Conservation (phyloP, 768 basidiomycete species). For the Hortiboletus campestris region DNA sequence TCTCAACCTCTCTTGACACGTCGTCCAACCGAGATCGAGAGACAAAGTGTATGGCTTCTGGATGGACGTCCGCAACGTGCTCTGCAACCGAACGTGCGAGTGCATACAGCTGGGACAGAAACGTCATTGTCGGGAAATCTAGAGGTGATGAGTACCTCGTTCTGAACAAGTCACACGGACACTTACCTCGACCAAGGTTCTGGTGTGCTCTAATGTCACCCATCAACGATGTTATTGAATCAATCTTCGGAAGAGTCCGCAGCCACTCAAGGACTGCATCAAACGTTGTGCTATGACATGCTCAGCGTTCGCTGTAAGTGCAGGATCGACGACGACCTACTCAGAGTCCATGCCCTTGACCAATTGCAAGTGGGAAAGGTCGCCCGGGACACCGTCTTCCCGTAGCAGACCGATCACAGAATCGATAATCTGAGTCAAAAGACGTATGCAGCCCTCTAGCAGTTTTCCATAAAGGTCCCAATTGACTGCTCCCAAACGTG, state of each 20-base stretch:
- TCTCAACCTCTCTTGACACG: slow-evolving; percentile 34
- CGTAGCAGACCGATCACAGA: slow-evolving; percentile 31
- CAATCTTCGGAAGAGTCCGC: slow-evolving; percentile 19
- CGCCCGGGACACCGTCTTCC: slow-evolving; percentile 19
- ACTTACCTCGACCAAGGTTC: slow-evolving; percentile 27
- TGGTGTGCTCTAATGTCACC: slow-evolving; percentile 27
- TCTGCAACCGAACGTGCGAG: slow-evolving; percentile 37
- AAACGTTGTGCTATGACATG: slow-evolving; percentile 21
- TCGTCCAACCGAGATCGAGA: slow-evolving; percentile 23
- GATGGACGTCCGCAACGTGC: slow-evolving; percentile 8
- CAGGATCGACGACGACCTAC: slow-evolving; percentile 29
- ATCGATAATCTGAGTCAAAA: slow-evolving; percentile 41
- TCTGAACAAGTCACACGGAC: not conserved
- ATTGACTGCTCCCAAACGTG: slow-evolving; percentile 41
- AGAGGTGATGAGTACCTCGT: not conserved
- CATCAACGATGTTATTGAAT: slow-evolving; percentile 12
- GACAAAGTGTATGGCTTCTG: slow-evolving; percentile 8
- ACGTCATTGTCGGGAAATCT: slow-evolving; percentile 40
- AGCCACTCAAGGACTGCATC: slow-evolving; percentile 27
- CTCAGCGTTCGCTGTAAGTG: not conserved
- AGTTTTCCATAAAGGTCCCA: slow-evolving; percentile 53
- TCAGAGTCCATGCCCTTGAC: slow-evolving; percentile 37
- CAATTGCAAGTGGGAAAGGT: slow-evolving; percentile 38
- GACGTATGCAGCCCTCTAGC: slow-evolving; percentile 37
- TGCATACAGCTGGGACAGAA: slow-evolving; percentile 48